Base-by-base conservation (phyloP, 2,329 filamentous ascomycete genomes). In the Nectriaceae sp. region DNA sequence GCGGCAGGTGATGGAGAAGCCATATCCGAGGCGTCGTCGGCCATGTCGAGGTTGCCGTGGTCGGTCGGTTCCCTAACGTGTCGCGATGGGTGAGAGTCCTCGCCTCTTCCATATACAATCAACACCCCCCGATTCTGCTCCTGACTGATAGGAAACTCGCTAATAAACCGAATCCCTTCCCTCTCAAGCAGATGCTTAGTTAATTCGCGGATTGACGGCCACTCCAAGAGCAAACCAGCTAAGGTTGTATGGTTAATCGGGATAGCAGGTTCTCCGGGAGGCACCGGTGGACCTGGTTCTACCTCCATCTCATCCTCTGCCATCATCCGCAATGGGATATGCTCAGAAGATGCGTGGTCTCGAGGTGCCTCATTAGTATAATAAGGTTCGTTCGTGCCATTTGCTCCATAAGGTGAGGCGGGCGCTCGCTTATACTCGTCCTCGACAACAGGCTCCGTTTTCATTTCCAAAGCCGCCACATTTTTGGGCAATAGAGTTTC, bases 181-280 rank as follows among this genome's bases (percentile, higher is more conserved):
- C 65, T 65, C 19, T 74, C 68, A 46, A 84, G 65, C 21, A 75
- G 73, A 41, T 68, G 70, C 52, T 64, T 75, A 26, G 89, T 83
- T 63, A 97, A 65, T 53, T 78, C 71, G 64, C 76, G 71, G 46
- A 94, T 90, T 0, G 84, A 79, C 0, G 80, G 80, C 84, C 88
- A 91, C 40, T 80, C 77, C 21, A 97, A 73, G 16, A 97, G 75
- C 53, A 91, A 82, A 42, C 94, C 89, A 1, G 91, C 91, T n/a
- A 90, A 83, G 1, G 92, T 97, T 0, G 90, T 95, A 63, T 97
- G 93, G 57, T 96, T 89, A 21, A 85, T 82, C 1, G 90, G 89
- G 47, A 96, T 89, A 2, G 87, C 82, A 13, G 88, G 80, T 55
- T 84, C 79, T 40, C 83, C 84, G 1, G 79, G 78, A 11, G 70